Base-by-base conservation (phyloP, 2,329 filamentous ascomycete genomes). In the Trichoderma guizhouense region DNA sequence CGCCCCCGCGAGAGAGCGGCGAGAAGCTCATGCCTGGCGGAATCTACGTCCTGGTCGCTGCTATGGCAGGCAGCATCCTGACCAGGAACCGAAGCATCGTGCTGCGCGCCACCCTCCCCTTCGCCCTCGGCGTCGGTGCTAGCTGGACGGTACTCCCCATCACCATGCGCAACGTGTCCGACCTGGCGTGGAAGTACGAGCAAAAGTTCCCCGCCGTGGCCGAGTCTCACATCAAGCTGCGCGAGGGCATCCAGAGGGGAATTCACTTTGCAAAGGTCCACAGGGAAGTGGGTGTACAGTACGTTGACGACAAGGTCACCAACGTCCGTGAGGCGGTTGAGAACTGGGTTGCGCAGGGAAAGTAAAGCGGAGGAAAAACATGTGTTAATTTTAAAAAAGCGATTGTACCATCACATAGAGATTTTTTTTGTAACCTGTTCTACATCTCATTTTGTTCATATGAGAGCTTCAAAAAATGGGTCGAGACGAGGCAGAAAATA, bases 21-120 rank as follows among this genome's bases (percentile, higher is more conserved):
- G 96, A 99, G 86, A 90, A 91, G 79, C 88, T 99, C 71, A 91
- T 98, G 83, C 96, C 96, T 39, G 95, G 95, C 30, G 87, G 90
- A 72, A 90, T 98, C 76, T 98, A 98, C 84, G 94, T 98, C 61
- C 88, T 98, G 34, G 95, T 99, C 62, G 92, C 95, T 55, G 91
- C 93, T 77, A 98, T 99, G 95, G 93, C 96, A 43, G 96, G 95
- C 76, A 94, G 90, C 82, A 98, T 99, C 80, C 86, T 98, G 70
- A 90, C 93, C 70, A 90, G 95, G 74, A 97, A 97, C 86, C 91
- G 95, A 77, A 95, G 92, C 82, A 87, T 98, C 74, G 81, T 97
- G 74, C 85, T 99, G 69, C 91, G 96, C 76, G 90, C 91, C 69
- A 86, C 91, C 2, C 87, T 93, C 2, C 96, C 96, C 12, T 82